Evolutionary conservation across 2,329 filamentous ascomycete genomes (phyloP), one percentile per base, ranked within the genome.

Genomic region (Phaeosphaeriaceae sp.): DNA sequence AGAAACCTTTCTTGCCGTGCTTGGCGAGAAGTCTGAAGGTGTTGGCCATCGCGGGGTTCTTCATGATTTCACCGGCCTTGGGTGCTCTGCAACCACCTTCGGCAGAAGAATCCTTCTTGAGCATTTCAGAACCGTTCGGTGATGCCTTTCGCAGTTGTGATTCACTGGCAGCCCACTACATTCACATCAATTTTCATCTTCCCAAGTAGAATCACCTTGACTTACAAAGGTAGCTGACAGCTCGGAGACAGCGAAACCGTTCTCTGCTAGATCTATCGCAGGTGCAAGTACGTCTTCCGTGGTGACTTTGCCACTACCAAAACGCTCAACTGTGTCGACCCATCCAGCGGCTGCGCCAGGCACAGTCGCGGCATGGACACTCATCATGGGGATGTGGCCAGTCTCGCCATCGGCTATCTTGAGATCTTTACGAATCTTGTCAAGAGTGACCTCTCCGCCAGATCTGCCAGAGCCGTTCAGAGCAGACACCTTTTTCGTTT

Each of bases 391-490:
- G 30, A 97, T 94, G 46, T 81, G 80, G 0, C 82, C 83, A 1
- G 73, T 66, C 42, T 86, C 79, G 13, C 84, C 87, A 8, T 87
- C 84, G 1, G 84, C 81, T 15, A 95, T 70, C 0, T 87, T 88
- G 23, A 98, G 82, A 63, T 91, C 89, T 56, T 85, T 84, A 23
- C 91, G 86, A 55, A 97, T 85, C 30, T 82, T 84, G 54, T 93
- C 89, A 0, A 96, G 83, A 0, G 89, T 91, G 63, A 82, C 88
- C 40, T 89, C 88, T 52, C 80, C 83, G 4, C 91, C 89, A 3
- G 93, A 88, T 26, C 95, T 89, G n/a, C 95, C 95, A 1, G 94
- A 97, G 21, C 94, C 95, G 78, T 99, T 99, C 78, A 98, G 82
- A 10, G 93, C 92, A 55, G 89, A 90, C 9, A 98, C 90, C 63